Base-by-base conservation (phyloP, 805 yeast genomes). In the Nakazawaea ernobii region DNA sequence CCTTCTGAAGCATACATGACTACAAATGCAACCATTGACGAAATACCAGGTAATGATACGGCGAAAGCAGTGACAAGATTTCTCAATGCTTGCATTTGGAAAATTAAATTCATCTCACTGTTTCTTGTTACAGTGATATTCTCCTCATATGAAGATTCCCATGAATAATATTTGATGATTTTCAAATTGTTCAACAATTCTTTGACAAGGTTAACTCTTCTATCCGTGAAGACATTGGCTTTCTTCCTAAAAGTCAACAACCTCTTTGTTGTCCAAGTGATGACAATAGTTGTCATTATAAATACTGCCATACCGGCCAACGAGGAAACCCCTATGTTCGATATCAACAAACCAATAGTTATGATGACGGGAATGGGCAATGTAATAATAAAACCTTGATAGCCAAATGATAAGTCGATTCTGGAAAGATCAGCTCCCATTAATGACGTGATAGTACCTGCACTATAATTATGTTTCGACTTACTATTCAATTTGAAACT, bases 371-470 rank as follows among this genome's bases (percentile, higher is more conserved):
- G 74, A 6, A 84, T 67, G 0, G 88, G 86, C 60, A 83, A 82
- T 1, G 80, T 68, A 52, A 83, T 61, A 32, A 82, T 57, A 55
- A 84, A 80, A 13, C 87, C 87, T 56, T 83, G 80, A 50, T 81
- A 82, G 1, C 80, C 82, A 33, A 82, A 59, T 8, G 90, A 87
- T 53, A 86, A 74, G 62, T 87, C 96, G 30, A 89, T 71, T 61
- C 96, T 78, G 30, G 88, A 74, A 38, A 89, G 67, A 62, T 90
- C 97, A 0, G 95, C 80, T 48, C 91, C 86, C 67, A 89, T 80
- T 59, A 89, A 66, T 10, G 89, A 80, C 33, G 92, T 86, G 48
- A 90, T 74, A 51, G 79, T 82, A 48, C 94, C 87, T 33, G 77
- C 72, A 1, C 95, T 82, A 58, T 69, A 87, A 50, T 73, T 68